phyloP scores from a whole-genome alignment of 2,329 filamentous ascomycete species.

The Leptodontidium sp. region DNA sequence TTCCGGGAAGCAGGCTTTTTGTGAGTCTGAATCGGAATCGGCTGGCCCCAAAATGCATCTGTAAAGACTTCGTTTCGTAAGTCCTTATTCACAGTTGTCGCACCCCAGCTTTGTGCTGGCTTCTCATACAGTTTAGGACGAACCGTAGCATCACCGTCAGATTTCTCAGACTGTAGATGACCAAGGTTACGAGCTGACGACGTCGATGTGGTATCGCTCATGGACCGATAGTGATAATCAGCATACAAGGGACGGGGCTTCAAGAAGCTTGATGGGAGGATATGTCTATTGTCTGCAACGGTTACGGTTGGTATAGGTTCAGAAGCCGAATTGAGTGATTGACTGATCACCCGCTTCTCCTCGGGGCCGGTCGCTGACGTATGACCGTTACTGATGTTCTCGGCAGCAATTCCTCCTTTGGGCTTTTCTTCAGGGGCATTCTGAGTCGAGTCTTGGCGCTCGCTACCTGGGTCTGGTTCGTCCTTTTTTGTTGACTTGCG shows the following conservation, averaged over 20 bases:
- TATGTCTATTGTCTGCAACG: slow-evolving; percentile 92
- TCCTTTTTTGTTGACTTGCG: slow-evolving; percentile 64
- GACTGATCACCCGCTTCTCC: slow-evolving; percentile 64
- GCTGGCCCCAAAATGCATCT: slow-evolving; percentile 87
- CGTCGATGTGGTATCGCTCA: slow-evolving; percentile 42
- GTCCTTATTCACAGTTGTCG: slow-evolving; percentile 88
- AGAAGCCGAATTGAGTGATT: slow-evolving; percentile 74
- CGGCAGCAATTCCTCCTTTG: neutral
- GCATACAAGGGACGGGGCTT: slow-evolving; percentile 60
- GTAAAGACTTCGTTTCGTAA: slow-evolving; percentile 91
- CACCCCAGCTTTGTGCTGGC: slow-evolving; percentile 80
- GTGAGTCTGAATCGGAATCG: slow-evolving; percentile 81
- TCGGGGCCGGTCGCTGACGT: slow-evolving; percentile 23
- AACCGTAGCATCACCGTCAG: neutral
- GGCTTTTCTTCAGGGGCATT: slow-evolving; percentile 38
- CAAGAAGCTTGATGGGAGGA: slow-evolving; percentile 86
- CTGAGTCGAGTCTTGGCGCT: slow-evolving; percentile 36
- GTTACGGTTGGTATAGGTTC: slow-evolving; percentile 86
- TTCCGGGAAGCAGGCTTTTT: slow-evolving; percentile 70
- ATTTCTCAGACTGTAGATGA: slow-evolving; percentile 26
- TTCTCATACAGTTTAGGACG: slow-evolving; percentile 61
- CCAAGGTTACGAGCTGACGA: slow-evolving; percentile 45
- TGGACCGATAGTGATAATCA: slow-evolving; percentile 37
- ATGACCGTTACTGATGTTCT: slow-evolving; percentile 18
- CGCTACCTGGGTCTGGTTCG: slow-evolving; percentile 51